These are phyloP conservation scores for Schizochytrium sp. DNA, from an alignment of 108 stramenopile genomes.

Conservation along the genomic window DNA sequence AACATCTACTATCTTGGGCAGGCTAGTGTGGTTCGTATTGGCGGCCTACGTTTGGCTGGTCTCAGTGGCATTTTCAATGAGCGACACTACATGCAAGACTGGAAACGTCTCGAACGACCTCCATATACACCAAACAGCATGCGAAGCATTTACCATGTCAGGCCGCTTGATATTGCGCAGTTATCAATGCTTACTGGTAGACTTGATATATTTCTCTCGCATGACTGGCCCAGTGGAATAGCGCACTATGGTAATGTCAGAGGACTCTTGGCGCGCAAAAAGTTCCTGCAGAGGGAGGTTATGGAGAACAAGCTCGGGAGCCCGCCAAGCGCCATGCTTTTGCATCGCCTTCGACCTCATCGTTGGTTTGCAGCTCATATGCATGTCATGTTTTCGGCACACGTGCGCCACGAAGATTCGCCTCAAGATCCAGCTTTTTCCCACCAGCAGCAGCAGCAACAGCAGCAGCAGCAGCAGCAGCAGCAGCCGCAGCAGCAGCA, in stretches of 20 bases:
- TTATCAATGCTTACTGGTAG: conserved; percentile 73
- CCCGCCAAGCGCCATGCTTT: conserved; percentile 84
- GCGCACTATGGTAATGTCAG: conserved; percentile 84
- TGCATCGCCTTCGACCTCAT: conserved; percentile 84
- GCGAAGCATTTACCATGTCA: conserved; percentile 92
- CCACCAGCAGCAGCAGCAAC: not conserved
- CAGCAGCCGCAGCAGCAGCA: not conserved
- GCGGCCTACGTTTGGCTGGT: conserved; percentile 93
- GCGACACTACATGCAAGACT: conserved; percentile 75
- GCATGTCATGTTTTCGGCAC: conserved; percentile 93
- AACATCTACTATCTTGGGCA: conserved; percentile 97
- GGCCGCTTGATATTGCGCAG: conserved; percentile 86
- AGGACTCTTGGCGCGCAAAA: conserved; percentile 82
- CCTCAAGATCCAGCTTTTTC: not conserved
- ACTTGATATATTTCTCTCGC: conserved; percentile 88
- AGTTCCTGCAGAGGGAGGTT: conserved; percentile 87
- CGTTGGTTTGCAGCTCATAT: conserved; percentile 98
- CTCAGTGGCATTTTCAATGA: conserved; percentile 94
- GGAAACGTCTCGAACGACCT: conserved; percentile 84
- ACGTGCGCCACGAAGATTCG: conserved; percentile 76
- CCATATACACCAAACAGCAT: conserved; percentile 83
- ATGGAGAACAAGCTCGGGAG: conserved; percentile 88
- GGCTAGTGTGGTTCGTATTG: conserved; percentile 86
- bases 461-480: not conserved
- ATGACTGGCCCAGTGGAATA: conserved; percentile 98